Conservation (phyloP, 2,329 filamentous ascomycete species). For the Acrocalymma vagum region DNA sequence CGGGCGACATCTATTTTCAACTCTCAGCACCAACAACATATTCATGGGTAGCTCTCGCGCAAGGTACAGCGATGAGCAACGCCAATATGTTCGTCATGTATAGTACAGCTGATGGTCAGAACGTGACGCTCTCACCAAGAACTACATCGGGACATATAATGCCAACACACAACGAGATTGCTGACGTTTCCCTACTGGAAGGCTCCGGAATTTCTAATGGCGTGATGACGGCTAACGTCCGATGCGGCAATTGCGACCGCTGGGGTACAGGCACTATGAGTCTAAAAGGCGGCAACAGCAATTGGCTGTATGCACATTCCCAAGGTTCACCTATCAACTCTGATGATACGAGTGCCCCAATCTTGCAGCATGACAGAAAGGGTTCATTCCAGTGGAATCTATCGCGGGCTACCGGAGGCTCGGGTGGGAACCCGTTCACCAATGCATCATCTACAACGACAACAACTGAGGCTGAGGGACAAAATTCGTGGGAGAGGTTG, state of each 20-base stretch:
- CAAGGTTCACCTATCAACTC: slow-evolving; percentile 54
- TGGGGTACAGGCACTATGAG: slow-evolving; percentile 58
- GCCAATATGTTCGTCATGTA: slow-evolving; percentile 72
- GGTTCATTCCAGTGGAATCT: slow-evolving; percentile 14
- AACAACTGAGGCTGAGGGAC: no score
- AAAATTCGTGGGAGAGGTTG: no score
- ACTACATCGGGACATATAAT: slow-evolving; percentile 56
- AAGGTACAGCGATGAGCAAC: slow-evolving; percentile 65
- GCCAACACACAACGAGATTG: slow-evolving; percentile 56
- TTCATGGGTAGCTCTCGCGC: slow-evolving; percentile 67
- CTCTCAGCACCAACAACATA: slow-evolving; percentile 63
- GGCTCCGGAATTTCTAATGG: slow-evolving; percentile 65
- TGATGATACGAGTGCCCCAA: slow-evolving; percentile 32
- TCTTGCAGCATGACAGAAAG: slow-evolving; percentile 5
- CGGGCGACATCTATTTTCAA: slow-evolving; percentile 69
- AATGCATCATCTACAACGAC: slow-evolving; percentile 9
- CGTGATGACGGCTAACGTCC: slow-evolving; percentile 68
- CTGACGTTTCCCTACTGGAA: slow-evolving; percentile 61
- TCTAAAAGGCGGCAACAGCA: slow-evolving; percentile 47
- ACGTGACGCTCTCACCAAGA: slow-evolving; percentile 70
- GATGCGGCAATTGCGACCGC: slow-evolving; percentile 53
- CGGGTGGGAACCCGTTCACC: slow-evolving; percentile 17
- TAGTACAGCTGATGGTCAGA: slow-evolving; percentile 55
- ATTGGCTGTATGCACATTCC: slow-evolving; percentile 58
- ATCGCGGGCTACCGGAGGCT: slow-evolving; percentile 13